Evolutionary conservation across 176 grass and related monocot species (phyloP).

Genomic region (Triticum aestivum): IWGSC_CS_RefSeq_v2.1 NC_057808.1:421851741-421852240

Average conservation of each 20-base stretch:
- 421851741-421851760: too few relatives aligned
- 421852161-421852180: fast-evolving
- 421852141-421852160: background rate
- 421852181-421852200: background rate
- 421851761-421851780: background rate
- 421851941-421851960: background rate
- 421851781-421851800: slow-evolving; percentile 27
- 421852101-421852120: slow-evolving; percentile 23
- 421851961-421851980: background rate
- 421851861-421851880: background rate
- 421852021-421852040: too few relatives aligned
- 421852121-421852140: background rate
- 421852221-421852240: background rate
- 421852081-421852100: background rate
- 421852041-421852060: too few relatives aligned
- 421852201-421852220: background rate
- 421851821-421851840: background rate
- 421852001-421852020: too few relatives aligned
- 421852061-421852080: too few relatives aligned
- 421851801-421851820: slow-evolving; percentile 33
- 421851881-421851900: slow-evolving; percentile 28
- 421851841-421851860: background rate
- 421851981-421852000: background rate
- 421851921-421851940: background rate
- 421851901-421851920: background rate